These are phyloP conservation scores for Alternaria metachromatica DNA, from an alignment of 2,329 filamentous ascomycete species.

Conservation along the genomic window DNA sequence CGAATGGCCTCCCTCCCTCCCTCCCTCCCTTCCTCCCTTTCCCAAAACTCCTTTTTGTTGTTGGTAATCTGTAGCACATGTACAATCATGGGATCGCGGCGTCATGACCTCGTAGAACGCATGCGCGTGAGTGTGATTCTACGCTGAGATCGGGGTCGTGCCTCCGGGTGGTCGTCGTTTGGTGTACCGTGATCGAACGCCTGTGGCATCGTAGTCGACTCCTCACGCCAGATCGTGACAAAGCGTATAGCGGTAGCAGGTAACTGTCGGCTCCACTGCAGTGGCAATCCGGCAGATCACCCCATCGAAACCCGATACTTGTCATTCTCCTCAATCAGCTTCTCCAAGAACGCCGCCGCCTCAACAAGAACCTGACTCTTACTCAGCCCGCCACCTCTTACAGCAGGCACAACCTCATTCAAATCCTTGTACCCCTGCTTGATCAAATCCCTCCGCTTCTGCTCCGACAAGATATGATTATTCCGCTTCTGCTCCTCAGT, in stretches of 20 bases:
- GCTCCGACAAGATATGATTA: conserved; percentile 87
- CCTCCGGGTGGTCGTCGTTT: no score
- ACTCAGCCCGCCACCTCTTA: conserved; percentile 77
- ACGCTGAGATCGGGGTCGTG: background rate
- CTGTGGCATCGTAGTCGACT: no score
- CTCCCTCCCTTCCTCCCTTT: background rate
- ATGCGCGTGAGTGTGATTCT: background rate
- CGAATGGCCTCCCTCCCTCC: background rate
- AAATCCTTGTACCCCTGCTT: conserved; percentile 83
- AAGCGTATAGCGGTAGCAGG: background rate
- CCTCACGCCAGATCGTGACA: background rate
- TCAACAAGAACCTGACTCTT: conserved; percentile 81
- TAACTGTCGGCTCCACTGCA: background rate
- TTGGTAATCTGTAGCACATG: background rate
- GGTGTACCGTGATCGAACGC: no score
- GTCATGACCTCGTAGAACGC: background rate
- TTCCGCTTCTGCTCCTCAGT: conserved; percentile 81
- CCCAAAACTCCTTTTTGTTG: background rate
- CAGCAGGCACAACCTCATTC: conserved; percentile 75
- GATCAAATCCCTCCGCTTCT: conserved; percentile 83
- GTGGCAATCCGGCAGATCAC: background rate
- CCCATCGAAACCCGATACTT: conserved; percentile 14
- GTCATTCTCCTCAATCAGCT: conserved; percentile 70
- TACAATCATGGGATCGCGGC: background rate
- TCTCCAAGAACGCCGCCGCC: conserved; percentile 79